Base-by-base conservation (phyloP, 2,329 filamentous ascomycete species). In the Torrubiella hemipterigena region DNA sequence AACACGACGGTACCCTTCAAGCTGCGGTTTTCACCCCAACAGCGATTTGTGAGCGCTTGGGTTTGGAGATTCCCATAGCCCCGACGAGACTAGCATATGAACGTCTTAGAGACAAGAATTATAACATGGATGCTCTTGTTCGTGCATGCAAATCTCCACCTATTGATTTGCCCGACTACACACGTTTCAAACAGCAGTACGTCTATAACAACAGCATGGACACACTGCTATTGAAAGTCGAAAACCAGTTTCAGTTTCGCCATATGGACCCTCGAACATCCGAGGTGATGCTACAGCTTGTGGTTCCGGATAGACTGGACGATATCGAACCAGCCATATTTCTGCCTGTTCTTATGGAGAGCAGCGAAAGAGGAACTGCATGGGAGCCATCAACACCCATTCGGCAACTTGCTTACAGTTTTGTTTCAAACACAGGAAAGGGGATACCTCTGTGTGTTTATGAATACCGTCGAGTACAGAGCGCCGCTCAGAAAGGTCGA, bases 311-410 rank as follows among this genome's bases (percentile, higher is more conserved):
- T 28, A 27, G 14, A 22, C 42, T 5, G 7, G 34, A 34, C 3
- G 35, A 40, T 1, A 44, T 54, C 10, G 53, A 64, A 24, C n/a
- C n/a, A n/a, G n/a, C n/a, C n/a, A 63, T 83, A 10, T 87, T 79
- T 47, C 61, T 86, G 1, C 76, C 78, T 0, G 61, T 77, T 15
- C 50, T 85, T 0, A 54, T 75, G 8, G 74, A 79, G 39, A 66
- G 63, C 34, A 64, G 66, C 13, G 45, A 50, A n/a, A 61, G 65
- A 18, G 61, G 63, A 26, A 75, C 64, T 42, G 67, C 69, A 12
- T 77, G 74, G 73, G 59, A 63, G 32, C 56, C 65, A 35, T 69
- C 69, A 33, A 59, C 55, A 17, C 33, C 46, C 7, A 54, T 73
- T 19, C 59, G 74, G 11, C 58, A 58, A 28, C 40, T 77, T 15